A percentile compares a stretch with the other conserved stretches of the same genome.
phyloP scores from a whole-genome alignment of 495 filamentous ascomycete species.

The Parachaetomium inaequale region DNA sequence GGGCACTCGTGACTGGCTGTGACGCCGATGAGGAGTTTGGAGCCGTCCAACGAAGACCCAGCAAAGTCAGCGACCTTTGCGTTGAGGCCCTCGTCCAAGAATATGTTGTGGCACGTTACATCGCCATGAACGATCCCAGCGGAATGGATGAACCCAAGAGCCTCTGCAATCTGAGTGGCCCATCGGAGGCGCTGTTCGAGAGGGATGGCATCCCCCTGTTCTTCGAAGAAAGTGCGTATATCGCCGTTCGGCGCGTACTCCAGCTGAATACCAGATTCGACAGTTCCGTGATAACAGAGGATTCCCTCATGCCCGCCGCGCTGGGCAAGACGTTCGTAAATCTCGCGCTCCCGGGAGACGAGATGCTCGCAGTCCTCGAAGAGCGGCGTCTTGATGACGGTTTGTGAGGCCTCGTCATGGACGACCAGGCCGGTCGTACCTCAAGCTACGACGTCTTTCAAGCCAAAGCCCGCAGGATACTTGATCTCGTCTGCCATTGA shows the following conservation, averaged over 20 bases:
- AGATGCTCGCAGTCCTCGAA: not conserved
- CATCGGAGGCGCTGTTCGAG: not conserved
- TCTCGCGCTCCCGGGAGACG: not conserved
- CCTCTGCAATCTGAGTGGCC: not conserved
- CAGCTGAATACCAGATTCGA: not conserved
- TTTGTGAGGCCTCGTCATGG: not conserved
- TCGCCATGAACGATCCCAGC: not conserved
- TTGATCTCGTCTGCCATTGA: constrained; percentile 1
- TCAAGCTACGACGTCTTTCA: not conserved
- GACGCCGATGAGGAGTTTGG: not conserved
- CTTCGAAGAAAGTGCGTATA: not conserved
- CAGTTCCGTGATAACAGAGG: not conserved
- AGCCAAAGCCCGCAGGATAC: not conserved
- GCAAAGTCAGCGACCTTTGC: constrained; percentile 4
- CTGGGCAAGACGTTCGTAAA: not conserved
- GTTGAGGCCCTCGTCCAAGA: not conserved
- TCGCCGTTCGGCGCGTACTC: not conserved
- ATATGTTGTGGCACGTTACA: constrained; percentile 1
- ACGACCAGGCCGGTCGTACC: not conserved
- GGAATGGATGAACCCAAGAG: not conserved
- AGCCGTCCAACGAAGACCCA: constrained; percentile 2
- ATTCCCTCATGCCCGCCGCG: not conserved
- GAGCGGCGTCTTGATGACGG: not conserved
- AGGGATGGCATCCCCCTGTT: not conserved
- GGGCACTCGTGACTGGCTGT: constrained; percentile 1